Percentiles rank a stretch among this genome's conserved stretches.
phyloP scores from a whole-genome alignment of 805 yeast species.

The Candida andamanensis region DNA sequence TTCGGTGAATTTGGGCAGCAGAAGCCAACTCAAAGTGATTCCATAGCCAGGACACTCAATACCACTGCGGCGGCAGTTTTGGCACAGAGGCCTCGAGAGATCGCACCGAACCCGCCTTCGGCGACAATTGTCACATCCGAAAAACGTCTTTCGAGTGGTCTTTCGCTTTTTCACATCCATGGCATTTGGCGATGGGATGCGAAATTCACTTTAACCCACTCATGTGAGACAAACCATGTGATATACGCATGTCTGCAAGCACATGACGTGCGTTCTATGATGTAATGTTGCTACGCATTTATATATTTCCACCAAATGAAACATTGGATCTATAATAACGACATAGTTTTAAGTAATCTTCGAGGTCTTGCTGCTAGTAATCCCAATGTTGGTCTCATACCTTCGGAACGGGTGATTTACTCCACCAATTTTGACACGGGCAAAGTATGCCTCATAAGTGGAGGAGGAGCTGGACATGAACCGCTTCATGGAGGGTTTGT shows the following conservation, averaged over 20 bases:
- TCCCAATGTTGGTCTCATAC: conserved; percentile 51
- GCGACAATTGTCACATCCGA: conserved; percentile 88
- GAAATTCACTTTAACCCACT: no score
- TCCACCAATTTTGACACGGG: conserved; percentile 34
- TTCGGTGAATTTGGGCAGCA: conserved; percentile 40
- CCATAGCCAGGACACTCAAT: conserved; percentile 77
- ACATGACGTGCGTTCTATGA: no score
- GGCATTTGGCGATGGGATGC: no score
- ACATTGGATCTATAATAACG: conserved; percentile 50
- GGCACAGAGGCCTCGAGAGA: conserved; percentile 61
- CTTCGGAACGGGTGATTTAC: conserved; percentile 52
- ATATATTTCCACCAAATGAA: no score
- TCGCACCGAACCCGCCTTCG: conserved; percentile 79
- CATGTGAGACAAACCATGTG: no score
- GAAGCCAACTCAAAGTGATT: conserved; percentile 70
- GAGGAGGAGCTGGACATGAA: conserved; percentile 97
- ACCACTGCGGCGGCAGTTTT: conserved; percentile 63
- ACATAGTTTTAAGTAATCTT: conserved; percentile 44
- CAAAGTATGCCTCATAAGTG: conserved; percentile 72
- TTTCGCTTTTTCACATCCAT: conserved; percentile 6
- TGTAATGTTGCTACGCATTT: no score
- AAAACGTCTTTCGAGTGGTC: conserved; percentile 56
- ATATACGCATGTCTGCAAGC: no score
- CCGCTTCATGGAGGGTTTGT: conserved; percentile 91
- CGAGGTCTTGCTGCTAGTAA: conserved; percentile 50